Conservation (phyloP, 1,284 basidiomycete genomes). For the Earliella scabrosa region DNA sequence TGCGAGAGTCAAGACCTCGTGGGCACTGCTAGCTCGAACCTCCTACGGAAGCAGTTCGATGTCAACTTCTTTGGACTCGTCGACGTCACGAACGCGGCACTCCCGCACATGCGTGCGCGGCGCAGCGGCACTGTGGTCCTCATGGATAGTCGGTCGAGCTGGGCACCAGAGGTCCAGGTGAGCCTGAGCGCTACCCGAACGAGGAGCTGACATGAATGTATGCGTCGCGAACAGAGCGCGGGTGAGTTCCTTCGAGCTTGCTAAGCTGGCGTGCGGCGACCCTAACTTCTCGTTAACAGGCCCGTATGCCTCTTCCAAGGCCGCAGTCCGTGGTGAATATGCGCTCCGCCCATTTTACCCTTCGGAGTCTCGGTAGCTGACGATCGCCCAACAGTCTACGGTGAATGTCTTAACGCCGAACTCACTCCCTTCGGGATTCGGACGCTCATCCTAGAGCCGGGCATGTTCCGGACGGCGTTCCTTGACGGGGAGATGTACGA, state of each 20-base stretch:
- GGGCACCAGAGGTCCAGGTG: conserved; percentile 28
- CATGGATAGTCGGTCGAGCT: conserved; percentile 34
- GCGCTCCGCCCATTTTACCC: no score
- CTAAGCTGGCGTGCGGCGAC: no score
- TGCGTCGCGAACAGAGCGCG: background rate
- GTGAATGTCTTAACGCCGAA: conserved; percentile 55
- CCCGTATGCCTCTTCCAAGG: conserved; percentile 37
- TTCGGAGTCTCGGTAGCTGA: no score
- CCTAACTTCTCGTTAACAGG: no score
- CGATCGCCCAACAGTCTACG: conserved; percentile 36
- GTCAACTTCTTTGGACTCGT: conserved; percentile 38
- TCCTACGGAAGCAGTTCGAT: conserved; percentile 31
- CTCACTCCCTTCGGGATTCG: conserved; percentile 55
- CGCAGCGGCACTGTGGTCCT: conserved; percentile 34
- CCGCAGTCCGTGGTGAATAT: conserved; percentile 36
- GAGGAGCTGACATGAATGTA: background rate
- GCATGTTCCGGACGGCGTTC: conserved; percentile 48
- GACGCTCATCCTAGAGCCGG: conserved; percentile 57
- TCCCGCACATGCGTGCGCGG: conserved; percentile 34
- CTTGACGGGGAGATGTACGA: no score
- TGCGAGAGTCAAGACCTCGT: conserved; percentile 7
- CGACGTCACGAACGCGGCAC: conserved; percentile 33
- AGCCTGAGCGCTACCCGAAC: conserved; percentile 3
- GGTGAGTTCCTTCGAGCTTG: conserved; percentile 3
- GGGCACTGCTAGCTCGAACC: conserved; percentile 24